Evolutionary conservation across 2,329 filamentous ascomycete species (phyloP).

Genomic region (Exophiala aquamarina): DNA sequence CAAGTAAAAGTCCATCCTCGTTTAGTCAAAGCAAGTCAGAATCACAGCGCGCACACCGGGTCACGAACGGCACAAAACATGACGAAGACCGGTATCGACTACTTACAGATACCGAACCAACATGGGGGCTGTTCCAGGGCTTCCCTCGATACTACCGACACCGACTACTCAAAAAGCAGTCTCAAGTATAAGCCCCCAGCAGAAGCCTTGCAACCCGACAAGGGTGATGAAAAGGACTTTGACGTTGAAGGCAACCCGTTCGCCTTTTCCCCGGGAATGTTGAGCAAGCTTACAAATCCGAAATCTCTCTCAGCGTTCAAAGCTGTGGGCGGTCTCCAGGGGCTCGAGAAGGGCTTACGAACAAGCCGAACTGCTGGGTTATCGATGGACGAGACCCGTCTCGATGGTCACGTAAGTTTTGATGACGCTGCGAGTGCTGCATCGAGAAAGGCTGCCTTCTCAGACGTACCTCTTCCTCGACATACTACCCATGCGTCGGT

Average conservation of each 20-base stretch:
- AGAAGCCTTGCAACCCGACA: slow-evolving; percentile 63
- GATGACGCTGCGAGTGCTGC: slow-evolving; percentile 59
- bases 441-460: slow-evolving; percentile 15
- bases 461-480: slow-evolving; percentile 13
- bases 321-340: slow-evolving; percentile 72
- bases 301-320: slow-evolving; percentile 83
- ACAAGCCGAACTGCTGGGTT: slow-evolving; percentile 71
- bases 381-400: slow-evolving; percentile 69
- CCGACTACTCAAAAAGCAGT: slow-evolving; percentile 23
- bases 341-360: slow-evolving; percentile 76
- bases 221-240: slow-evolving; percentile 75
- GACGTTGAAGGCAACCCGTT: slow-evolving; percentile 77
- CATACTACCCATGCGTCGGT: slow-evolving; percentile 4
- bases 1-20: no score
- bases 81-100: no score
- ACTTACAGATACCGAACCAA: no score
- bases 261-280: slow-evolving; percentile 77
- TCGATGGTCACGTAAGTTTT: slow-evolving; percentile 69
- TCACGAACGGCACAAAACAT: no score
- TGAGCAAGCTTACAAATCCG: slow-evolving; percentile 85
- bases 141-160: slow-evolving; percentile 21
- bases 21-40: no score
- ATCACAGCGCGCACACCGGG: no score
- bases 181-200: slow-evolving; percentile 29
- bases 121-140: no score